These are phyloP conservation scores for Leccinellum rugosiceps DNA, from an alignment of 768 basidiomycete species.

Conservation along the genomic window DNA sequence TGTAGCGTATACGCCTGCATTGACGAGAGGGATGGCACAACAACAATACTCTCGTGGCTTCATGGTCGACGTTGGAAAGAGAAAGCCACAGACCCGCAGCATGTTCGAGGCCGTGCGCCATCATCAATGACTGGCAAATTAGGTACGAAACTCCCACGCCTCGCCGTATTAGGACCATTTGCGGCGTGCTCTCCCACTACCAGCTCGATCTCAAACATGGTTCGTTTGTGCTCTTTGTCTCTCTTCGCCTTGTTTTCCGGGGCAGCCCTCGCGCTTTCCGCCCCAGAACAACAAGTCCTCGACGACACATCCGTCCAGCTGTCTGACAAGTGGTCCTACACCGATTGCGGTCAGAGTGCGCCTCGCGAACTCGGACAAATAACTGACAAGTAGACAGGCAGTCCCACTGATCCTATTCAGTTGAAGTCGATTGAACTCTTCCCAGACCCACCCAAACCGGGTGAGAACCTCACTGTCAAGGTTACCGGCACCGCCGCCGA, in stretches of 20 bases:
- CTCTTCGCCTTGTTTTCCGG: conserved; percentile 29
- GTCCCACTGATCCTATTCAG: conserved; percentile 45
- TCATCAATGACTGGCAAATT: background rate
- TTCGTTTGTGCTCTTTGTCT: conserved; percentile 25
- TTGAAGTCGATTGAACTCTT: conserved; percentile 68
- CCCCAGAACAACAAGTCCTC: conserved; percentile 31
- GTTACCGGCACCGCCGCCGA: conserved; percentile 60
- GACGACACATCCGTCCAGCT: conserved; percentile 29
- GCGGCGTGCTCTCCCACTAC: conserved; percentile 19
- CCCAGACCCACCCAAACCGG: conserved; percentile 90
- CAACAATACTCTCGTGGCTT: conserved; percentile 88
- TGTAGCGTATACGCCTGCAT: conserved; percentile 84
- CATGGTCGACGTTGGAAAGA: conserved; percentile 37
- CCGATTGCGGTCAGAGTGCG: conserved; percentile 65
- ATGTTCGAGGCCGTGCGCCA: too few species aligned
- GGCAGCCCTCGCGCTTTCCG: conserved; percentile 22
- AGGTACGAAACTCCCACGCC: conserved; percentile 22
- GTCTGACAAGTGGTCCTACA: conserved; percentile 60
- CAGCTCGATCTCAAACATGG: conserved; percentile 22
- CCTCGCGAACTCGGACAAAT: conserved; percentile 1
- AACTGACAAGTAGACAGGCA: conserved; percentile 37
- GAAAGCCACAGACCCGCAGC: background rate
- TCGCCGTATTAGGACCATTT: conserved; percentile 13
- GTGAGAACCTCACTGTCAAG: conserved; percentile 81
- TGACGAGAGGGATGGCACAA: conserved; percentile 87